Percentiles rank a stretch among this genome's conserved stretches.
Conservation (phyloP, 306 rosid genomes). For the Alnus rubra region DNA sequence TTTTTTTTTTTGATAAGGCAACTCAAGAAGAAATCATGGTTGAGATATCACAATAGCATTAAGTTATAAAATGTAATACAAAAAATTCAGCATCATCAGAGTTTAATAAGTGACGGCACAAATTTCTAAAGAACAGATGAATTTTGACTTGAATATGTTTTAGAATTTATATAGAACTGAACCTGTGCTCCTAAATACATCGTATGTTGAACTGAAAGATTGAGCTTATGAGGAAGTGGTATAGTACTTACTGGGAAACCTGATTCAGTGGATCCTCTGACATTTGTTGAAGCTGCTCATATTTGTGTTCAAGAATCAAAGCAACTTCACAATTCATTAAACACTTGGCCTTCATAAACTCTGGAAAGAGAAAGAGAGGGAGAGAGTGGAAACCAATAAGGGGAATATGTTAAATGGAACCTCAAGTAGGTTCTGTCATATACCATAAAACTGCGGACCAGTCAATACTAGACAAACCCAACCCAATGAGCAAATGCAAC, state of each 20-base stretch:
- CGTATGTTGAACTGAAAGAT: background rate
- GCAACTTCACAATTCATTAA: conserved; percentile 96
- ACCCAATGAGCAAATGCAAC: background rate
- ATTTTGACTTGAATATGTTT: background rate
- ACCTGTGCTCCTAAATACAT: background rate
- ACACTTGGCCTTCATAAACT: conserved; percentile 94
- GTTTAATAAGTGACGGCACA: background rate
- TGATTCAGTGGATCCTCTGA: conserved; percentile 91
- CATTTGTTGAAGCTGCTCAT: conserved; percentile 92
- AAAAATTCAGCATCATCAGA: background rate
- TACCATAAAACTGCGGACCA: background rate
- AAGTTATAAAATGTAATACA: background rate
- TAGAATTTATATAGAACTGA: background rate
- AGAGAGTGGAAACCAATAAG: background rate
- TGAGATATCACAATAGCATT: background rate
- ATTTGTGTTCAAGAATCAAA: conserved; percentile 92
- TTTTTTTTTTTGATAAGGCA: background rate
- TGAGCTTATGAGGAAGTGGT: background rate
- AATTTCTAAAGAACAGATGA: background rate
- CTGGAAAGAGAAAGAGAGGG: conserved; percentile 25
- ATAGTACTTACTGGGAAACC: conserved; percentile 76
- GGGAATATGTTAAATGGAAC: background rate
- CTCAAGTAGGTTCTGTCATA: background rate
- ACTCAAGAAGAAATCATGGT: background rate
- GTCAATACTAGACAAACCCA: background rate